These are phyloP conservation scores for Ceratocystis cacaofunesta DNA, from an alignment of 2,329 filamentous ascomycete genomes.

Conservation along the genomic window DNA sequence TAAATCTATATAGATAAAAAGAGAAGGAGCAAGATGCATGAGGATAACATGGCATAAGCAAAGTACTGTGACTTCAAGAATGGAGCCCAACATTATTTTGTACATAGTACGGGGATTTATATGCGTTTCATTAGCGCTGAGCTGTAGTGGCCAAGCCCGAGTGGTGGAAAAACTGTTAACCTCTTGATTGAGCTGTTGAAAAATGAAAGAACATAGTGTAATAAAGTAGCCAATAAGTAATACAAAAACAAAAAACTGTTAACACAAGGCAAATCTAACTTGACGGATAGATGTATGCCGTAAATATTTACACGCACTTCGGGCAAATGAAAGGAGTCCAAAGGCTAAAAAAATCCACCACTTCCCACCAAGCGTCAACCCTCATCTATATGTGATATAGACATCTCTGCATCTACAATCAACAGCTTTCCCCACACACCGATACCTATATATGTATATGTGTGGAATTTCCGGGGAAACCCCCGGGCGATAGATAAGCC, in stretches of 20 bases:
- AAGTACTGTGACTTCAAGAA: too few relatives aligned
- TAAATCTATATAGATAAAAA: background rate
- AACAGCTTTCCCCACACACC: background rate
- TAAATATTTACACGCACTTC: conserved; percentile 13
- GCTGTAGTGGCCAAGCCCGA: too few relatives aligned
- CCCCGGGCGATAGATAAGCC: background rate
- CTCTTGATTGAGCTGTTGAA: background rate
- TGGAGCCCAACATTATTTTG: too few relatives aligned
- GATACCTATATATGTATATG: background rate
- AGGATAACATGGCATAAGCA: too few relatives aligned
- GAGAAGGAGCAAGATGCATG: background rate
- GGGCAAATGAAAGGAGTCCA: background rate
- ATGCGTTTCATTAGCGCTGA: too few relatives aligned
- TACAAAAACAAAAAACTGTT: conserved; percentile 12
- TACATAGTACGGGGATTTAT: too few relatives aligned
- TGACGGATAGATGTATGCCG: conserved; percentile 5
- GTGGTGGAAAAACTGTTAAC: background rate
- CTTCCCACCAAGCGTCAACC: background rate
- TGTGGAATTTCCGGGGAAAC: background rate
- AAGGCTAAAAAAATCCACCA: background rate
- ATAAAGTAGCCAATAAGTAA: conserved; percentile 6
- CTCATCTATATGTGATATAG: too few relatives aligned
- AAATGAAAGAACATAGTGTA: background rate
- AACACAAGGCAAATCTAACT: conserved; percentile 1
- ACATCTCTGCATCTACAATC: too few relatives aligned